Evolutionary conservation across 805 yeast genomes (phyloP), one percentile per base, ranked within the genome.

Genomic region (Lachancea fermentati): DNA sequence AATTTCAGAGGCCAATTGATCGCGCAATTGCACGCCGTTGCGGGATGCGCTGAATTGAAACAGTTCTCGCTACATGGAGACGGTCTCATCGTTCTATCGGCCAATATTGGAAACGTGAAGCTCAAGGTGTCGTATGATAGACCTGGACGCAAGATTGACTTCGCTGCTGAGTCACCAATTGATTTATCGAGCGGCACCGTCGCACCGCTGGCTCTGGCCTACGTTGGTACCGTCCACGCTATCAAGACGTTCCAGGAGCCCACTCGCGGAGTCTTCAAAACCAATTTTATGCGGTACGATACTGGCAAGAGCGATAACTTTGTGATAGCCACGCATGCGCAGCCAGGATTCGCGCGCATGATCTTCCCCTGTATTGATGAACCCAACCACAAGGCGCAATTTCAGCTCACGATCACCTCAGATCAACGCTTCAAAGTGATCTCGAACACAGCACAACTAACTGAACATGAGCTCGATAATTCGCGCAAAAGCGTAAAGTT

Each of bases 291-390:
- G 41, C 77, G 76, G 48, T 65, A 69, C 4, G 56, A 63, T 14
- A 63, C 74, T 1, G 79, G 79, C 5, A 64, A 56, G 16, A 62
- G 79, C 1, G 69, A 74, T 43, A 72, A 75, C 45, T 71, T 62
- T 42, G 62, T 82, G 9, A 54, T 83, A 24, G 79, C 88, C 0
- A 81, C 93, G 1, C 93, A 85, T 52, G 70, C 78, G 32, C 89
- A 83, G 55, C 88, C 93, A 0, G 68, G 69, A 13, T 79, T 71
- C 47, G 81, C 87, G 3, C 67, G 81, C 48, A 53, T 55, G 35
- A 72, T 84, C 9, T 79, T 79, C 51, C 94, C 94, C 2, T 75
- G 82, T 50, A 52, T 83, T 9, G 93, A 84, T 57, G 88, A 82
- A 50, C 69, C 78, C 5, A 51, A 65, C n/a, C 58, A 63, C 24